phyloP scores from a whole-genome alignment of 2,329 filamentous ascomycete species.

The Plectosphaerella sp. region DNA sequence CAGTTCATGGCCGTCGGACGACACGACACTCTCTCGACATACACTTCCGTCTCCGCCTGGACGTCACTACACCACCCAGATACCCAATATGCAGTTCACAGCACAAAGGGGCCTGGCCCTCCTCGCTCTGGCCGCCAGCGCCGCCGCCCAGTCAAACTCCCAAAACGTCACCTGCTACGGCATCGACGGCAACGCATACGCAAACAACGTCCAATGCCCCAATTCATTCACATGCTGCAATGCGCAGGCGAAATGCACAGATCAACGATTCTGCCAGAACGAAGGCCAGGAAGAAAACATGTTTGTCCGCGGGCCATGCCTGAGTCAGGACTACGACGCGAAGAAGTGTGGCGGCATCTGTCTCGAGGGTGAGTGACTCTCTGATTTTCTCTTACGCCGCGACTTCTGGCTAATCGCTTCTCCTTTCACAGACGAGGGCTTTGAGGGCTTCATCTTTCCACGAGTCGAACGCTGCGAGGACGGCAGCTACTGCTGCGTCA shows the following conservation, averaged over 20 bases:
- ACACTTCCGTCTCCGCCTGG: no score
- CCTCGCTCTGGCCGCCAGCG: not conserved
- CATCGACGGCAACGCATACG: not conserved
- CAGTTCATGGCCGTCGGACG: no score
- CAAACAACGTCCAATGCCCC: not conserved
- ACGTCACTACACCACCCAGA: no score
- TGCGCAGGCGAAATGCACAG: not conserved
- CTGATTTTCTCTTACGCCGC: not conserved
- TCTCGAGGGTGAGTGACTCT: not conserved
- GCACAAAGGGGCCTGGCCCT: no score
- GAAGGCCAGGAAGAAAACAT: not conserved
- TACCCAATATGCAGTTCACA: no score
- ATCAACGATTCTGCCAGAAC: not conserved
- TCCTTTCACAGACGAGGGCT: not conserved
- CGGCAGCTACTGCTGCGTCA: slow-evolving; percentile 3
- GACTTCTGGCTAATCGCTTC: not conserved
- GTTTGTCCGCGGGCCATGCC: not conserved
- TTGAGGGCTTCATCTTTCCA: not conserved
- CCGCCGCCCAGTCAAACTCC: not conserved
- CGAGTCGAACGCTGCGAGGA: not conserved
- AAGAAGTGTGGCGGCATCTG: not conserved
- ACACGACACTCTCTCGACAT: no score
- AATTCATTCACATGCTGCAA: not conserved
- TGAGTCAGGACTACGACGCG: not conserved
- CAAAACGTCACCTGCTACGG: slow-evolving; percentile 1